These are phyloP conservation scores for Cercospora brassicicola DNA, from an alignment of 2,329 filamentous ascomycete genomes.

Conservation along the genomic window DNA sequence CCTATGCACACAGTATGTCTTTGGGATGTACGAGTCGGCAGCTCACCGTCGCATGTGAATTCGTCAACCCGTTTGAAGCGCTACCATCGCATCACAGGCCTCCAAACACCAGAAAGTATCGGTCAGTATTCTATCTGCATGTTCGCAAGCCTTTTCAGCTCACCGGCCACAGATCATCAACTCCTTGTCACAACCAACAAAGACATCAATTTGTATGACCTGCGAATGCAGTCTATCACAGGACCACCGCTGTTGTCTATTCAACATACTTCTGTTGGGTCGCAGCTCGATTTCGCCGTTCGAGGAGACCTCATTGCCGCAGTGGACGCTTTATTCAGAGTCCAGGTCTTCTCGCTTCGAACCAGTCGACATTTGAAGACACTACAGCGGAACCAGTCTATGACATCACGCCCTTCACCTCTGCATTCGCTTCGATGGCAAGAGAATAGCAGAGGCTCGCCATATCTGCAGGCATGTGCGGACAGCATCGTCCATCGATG, in stretches of 20 bases:
- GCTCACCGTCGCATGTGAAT: not conserved
- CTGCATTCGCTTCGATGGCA: constrained; percentile 24
- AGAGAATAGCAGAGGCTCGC: constrained; percentile 22
- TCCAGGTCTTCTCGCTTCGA: constrained; percentile 31
- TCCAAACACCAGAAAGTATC: constrained; percentile 7
- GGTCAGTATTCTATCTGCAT: not conserved
- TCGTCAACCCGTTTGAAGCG: constrained; percentile 15
- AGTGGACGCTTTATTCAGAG: constrained; percentile 23
- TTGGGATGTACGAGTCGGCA: constrained; percentile 22
- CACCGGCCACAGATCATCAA: constrained; percentile 12
- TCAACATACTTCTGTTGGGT: constrained; percentile 8
- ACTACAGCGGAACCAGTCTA: constrained; percentile 1
- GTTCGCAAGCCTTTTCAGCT: not conserved
- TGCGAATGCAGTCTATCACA: constrained; percentile 14
- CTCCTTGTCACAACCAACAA: constrained; percentile 23
- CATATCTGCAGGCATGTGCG: constrained; percentile 29
- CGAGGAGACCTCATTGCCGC: constrained; percentile 26
- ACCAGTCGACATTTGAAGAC: constrained; percentile 24
- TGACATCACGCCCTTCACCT: constrained; percentile 1
- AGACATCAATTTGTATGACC: constrained; percentile 26
- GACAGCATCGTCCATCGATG: constrained; percentile 25
- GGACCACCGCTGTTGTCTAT: constrained; percentile 20
- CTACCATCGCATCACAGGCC: constrained; percentile 12
- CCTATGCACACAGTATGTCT: constrained; percentile 15
- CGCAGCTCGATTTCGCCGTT: constrained; percentile 10